Evolutionary conservation across 78 protist genomes (phyloP), one percentile per base, ranked within the genome.

Genomic region (Bigelowiella natans): DNA sequence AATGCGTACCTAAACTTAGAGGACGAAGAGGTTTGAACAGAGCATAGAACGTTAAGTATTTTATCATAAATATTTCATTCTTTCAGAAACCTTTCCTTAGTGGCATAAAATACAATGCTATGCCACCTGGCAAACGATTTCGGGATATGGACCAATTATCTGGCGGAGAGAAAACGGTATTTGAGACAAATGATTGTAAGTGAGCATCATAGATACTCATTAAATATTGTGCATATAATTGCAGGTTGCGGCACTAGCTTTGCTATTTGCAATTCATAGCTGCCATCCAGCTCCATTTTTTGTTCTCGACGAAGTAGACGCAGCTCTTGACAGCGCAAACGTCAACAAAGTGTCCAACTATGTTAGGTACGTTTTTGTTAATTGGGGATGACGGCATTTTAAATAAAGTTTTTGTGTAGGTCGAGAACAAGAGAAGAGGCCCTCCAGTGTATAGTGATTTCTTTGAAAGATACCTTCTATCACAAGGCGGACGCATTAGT

Each of bases 121-220:
- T 94, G 92, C 99, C 99, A 1, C 99, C 99, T 38, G 90, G 64
- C 30, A 99, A 99, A 95, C 94, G 97, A 1, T 98, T 94, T 93
- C 95, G 96, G 37, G 86, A 83, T 3, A 83, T 83, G 29, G 11
- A 7, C 3, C 38, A 83, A 28, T 11, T 83, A 2, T 83, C 86
- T 30, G 86, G 86, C 86, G 86, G 86, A 83, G 86, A 83, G 38
- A 87, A 87, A 28, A 87, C 89, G 2, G 89, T 87, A 29, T 2
- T 3, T 31, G 18, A 26, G 36, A 40, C 89, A 87, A 31, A n/a
- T n/a, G n/a, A n/a, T n/a, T n/a, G 29, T n/a, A 63, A n/a, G n/a
- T n/a, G n/a, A n/a, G n/a, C 73, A 51, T 51, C 73, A 7, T 51
- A 7, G 18, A 18, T 51, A 26, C 18, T 51, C 73, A 18, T 51